Evolutionary conservation across 1,284 basidiomycete genomes (phyloP), one percentile per base, ranked within the genome.

Genomic region (Nidula niveotomentosa): DNA sequence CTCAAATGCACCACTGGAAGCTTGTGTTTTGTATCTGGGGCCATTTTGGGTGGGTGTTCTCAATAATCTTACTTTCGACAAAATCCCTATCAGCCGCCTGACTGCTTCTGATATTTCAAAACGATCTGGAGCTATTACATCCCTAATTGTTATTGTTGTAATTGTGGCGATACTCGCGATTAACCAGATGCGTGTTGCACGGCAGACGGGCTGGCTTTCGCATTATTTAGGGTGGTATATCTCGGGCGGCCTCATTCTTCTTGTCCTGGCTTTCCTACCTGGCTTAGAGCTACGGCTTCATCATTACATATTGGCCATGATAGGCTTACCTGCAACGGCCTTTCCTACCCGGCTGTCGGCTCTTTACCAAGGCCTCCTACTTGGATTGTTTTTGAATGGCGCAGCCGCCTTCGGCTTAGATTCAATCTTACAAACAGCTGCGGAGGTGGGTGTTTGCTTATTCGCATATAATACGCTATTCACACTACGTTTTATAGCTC

Each of bases 31-130:
- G 77, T 94, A 90, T 65, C 77, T 94, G 15, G 85, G 76, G 1
- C 84, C 90, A 8, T 95, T 84, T 69, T 95, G 93, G 93, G 78
- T 85, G n/a, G 91, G 91, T 0, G 74, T 90, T 33, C 75, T 89
- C 33, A 76, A 82, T 48, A 89, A 89, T 63, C 69, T 87, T 33
- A 86, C 86, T 23, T 78, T 79, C 47, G 85, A 84, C 64, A 79
- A 81, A 62, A 85, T 93, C 41, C 92, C 91, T 8, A 85, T 94
- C 53, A 79, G 85, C 62, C 81, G 90, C 13, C 80, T 96, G 10
- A 83, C 85, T 2, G 78, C 80, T 1, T 79, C 82, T n/a, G 92
- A 94, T 66, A 78, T 95, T 47, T 65, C 67, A 3, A 79, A 84
- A 62, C 81, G 86, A 49, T 81, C 84, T 1, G 92, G 93, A 33